Evolutionary conservation across 2,329 filamentous ascomycete genomes (phyloP).

Genomic region (Sporothrix curviconia): DNA sequence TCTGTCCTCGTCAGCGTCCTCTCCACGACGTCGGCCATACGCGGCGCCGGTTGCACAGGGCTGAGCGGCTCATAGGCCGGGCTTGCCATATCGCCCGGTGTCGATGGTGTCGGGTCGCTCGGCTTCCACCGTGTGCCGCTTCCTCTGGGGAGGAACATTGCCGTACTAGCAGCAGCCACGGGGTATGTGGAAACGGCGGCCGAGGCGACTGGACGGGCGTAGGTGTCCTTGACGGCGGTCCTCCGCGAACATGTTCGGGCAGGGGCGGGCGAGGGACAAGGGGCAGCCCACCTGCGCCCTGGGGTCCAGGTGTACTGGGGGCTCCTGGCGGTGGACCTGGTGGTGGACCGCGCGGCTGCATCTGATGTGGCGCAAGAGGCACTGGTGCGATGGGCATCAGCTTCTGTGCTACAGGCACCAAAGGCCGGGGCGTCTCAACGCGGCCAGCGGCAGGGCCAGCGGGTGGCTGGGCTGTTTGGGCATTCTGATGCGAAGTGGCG

Average conservation of each 20-base stretch:
- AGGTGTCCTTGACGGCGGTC: constrained; percentile 10
- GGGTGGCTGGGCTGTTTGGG: not conserved
- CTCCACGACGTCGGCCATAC: constrained; percentile 21
- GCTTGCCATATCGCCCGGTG: constrained; percentile 46
- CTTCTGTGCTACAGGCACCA: constrained; percentile 8
- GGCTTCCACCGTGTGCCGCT: constrained; percentile 54
- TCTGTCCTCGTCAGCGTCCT: not conserved
- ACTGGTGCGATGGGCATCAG: not conserved
- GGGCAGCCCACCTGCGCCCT: not conserved
- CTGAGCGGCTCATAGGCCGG: constrained; percentile 55
- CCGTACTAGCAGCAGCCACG: not conserved
- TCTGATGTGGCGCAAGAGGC: not conserved
- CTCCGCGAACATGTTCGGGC: constrained; percentile 13
- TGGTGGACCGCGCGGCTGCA: not conserved
- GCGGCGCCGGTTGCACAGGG: constrained; percentile 40
- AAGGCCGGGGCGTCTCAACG: constrained; percentile 1
- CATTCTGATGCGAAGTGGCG: not conserved
- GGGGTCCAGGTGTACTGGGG: not conserved
- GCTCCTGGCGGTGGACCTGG: not conserved
- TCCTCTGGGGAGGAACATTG: constrained; percentile 21
- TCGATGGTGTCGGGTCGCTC: constrained; percentile 48
- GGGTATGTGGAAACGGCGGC: constrained; percentile 14
- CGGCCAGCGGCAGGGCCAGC: not conserved
- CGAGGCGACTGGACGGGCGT: constrained; percentile 16
- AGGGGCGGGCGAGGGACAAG: constrained; percentile 3